A percentile compares a stretch with the other conserved stretches of the same genome.
Conservation (phyloP, 192 early-diverging fungal species). For the Coemansia sp. region DNA sequence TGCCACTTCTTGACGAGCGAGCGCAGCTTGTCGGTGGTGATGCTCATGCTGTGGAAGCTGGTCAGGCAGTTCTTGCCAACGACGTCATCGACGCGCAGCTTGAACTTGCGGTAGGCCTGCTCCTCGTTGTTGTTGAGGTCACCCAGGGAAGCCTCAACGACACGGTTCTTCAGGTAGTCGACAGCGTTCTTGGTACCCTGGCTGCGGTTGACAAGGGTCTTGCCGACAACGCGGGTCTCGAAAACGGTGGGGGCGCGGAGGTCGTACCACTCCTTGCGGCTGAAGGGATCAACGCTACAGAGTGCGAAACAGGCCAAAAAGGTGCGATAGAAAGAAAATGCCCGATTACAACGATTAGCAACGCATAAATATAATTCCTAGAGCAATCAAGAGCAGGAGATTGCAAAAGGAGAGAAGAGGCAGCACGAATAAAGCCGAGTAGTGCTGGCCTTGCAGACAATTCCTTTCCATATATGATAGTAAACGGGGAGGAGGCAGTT, state of each 20-base stretch:
- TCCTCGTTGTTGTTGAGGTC: conserved; percentile 93
- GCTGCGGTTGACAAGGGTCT: conserved; percentile 99
- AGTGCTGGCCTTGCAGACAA: too few relatives aligned
- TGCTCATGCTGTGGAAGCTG: conserved; percentile 99
- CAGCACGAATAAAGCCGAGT: too few relatives aligned
- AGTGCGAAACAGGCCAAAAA: conserved; percentile 6
- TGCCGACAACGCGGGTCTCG: conserved; percentile 90
- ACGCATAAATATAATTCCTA: too few relatives aligned
- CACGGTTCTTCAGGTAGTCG: conserved; percentile 94
- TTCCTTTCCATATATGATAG: too few relatives aligned
- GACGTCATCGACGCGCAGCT: conserved; percentile 96
- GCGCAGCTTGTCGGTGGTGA: conserved; percentile 99
- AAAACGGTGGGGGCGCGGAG: conserved; percentile 98
- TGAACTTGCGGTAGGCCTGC: conserved; percentile 95
- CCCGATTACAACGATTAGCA: background rate
- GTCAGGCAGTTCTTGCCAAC: conserved; percentile 98
- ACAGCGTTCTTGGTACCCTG: conserved; percentile 98
- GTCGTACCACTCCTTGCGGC: conserved; percentile 99
- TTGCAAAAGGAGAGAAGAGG: too few relatives aligned
- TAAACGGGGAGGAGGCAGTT: too few relatives aligned
- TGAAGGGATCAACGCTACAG: conserved; percentile 90
- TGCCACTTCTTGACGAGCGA: conserved; percentile 99
- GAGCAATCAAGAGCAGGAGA: too few relatives aligned
- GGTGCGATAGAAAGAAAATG: background rate
- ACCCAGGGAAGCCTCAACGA: conserved; percentile 93